These are phyloP conservation scores for Rhexocercosporidium sp. DNA, from an alignment of 2,329 filamentous ascomycete genomes.

Conservation along the genomic window DNA sequence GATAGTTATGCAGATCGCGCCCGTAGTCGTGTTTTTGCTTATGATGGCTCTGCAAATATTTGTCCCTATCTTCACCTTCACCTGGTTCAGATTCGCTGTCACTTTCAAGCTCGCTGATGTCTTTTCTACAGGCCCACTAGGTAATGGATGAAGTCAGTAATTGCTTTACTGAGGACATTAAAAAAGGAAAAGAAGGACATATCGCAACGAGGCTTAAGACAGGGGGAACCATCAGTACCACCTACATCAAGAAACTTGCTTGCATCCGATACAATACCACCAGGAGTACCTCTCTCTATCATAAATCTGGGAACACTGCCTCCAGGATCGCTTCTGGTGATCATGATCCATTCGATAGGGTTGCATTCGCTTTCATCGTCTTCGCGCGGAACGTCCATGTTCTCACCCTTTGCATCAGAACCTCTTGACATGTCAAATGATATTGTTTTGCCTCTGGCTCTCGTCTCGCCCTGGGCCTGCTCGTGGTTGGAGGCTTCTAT, in stretches of 20 bases:
- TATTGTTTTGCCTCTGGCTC: slow-evolving; percentile 47
- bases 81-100: slow-evolving; percentile 28
- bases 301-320: slow-evolving; percentile 74
- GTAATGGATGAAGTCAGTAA: too few species aligned
- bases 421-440: slow-evolving; percentile 48
- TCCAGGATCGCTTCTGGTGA: slow-evolving; percentile 74
- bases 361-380: slow-evolving; percentile 59
- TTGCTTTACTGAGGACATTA: too few species aligned
- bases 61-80: slow-evolving; percentile 23
- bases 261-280: slow-evolving; percentile 67
- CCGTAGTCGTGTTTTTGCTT: slow-evolving; percentile 31
- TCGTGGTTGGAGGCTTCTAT: slow-evolving; percentile 26
- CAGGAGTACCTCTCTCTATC: slow-evolving; percentile 71
- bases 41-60: slow-evolving; percentile 28
- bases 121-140: slow-evolving; percentile 60
- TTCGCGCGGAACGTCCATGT: slow-evolving; percentile 41
- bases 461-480: slow-evolving; percentile 29
- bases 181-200: too few species aligned
- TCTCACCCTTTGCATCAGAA: slow-evolving; percentile 44
- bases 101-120: slow-evolving; percentile 38
- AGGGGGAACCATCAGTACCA: too few species aligned
- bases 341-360: slow-evolving; percentile 77
- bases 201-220: too few species aligned
- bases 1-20: slow-evolving; percentile 42
- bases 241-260: slow-evolving; percentile 65